Conservation (phyloP, 441 rosid genomes). For the Populus hybrid region DNA sequence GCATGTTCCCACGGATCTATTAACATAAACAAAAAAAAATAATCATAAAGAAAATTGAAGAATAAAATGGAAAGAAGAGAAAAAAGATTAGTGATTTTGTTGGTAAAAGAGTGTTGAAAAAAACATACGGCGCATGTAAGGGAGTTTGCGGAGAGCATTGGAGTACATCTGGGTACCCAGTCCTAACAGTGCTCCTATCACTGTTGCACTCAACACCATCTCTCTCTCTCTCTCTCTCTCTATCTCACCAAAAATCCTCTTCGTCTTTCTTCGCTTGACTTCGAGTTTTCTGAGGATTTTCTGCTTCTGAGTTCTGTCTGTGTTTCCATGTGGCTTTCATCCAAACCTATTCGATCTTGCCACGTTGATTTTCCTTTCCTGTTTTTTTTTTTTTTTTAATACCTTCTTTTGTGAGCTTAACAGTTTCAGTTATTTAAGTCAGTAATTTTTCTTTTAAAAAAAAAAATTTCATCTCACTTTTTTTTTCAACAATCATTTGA, state of each 20-base stretch:
- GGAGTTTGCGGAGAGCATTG: conserved; percentile 89
- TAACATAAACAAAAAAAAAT: not conserved
- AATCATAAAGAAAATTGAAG: not conserved
- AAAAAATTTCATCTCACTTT: no score
- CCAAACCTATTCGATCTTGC: conserved; percentile 1
- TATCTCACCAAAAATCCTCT: not conserved
- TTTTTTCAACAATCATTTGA: no score
- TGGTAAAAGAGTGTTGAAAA: not conserved
- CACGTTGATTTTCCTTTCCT: not conserved
- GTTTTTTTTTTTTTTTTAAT: no score
- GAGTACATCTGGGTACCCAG: conserved; percentile 95
- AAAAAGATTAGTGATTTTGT: not conserved
- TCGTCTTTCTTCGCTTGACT: not conserved
- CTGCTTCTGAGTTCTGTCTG: not conserved
- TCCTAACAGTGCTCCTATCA: conserved; percentile 78
- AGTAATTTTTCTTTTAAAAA: no score
- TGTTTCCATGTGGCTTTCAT: not conserved
- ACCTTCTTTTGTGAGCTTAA: not conserved
- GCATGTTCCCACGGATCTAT: conserved; percentile 97
- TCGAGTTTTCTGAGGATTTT: not conserved
- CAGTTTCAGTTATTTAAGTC: not conserved
- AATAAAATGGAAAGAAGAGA: not conserved
- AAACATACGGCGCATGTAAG: conserved; percentile 84
- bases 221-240: not conserved
- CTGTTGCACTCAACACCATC: conserved; percentile 77